A percentile compares a stretch with the other conserved stretches of the same genome.
phyloP scores from a whole-genome alignment of 257 asterid genomes.

The Solanum medicagineum region DNA sequence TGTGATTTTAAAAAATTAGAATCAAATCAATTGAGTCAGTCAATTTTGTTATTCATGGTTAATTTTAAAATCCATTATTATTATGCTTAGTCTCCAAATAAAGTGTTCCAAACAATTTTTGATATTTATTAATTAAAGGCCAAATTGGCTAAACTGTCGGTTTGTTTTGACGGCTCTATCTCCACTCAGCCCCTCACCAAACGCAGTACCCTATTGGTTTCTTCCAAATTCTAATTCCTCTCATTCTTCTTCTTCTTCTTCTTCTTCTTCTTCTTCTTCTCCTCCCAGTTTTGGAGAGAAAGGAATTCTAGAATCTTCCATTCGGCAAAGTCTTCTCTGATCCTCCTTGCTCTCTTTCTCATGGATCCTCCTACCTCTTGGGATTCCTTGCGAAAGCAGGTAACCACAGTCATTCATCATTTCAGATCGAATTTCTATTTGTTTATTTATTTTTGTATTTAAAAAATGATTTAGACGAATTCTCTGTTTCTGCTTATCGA shows the following conservation, averaged over 20 bases:
- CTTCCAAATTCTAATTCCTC: neutral
- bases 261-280: neutral
- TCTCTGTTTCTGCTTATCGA: neutral
- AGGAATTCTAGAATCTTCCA: neutral
- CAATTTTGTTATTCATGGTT: no score
- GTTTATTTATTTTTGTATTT: neutral
- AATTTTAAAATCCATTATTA: no score
- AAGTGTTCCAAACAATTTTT: no score
- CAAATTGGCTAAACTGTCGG: neutral
- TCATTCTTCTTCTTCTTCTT: neutral
- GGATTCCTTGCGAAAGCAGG: conserved; percentile 97
- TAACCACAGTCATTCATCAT: neutral
- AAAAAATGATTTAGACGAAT: neutral
- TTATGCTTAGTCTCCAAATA: no score
- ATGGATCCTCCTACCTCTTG: conserved; percentile 86
- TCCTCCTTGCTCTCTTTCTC: neutral
- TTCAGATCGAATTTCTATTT: neutral
- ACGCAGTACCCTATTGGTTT: neutral
- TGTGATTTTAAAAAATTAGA: no score
- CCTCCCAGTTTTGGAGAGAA: neutral
- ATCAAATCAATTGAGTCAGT: no score
- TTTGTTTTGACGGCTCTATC: neutral
- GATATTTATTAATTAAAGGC: no score
- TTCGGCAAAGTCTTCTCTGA: neutral
- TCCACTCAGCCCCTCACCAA: neutral